Evolutionary conservation across 129 eudicot genomes (phyloP).

Genomic region (Arctium lappa): DNA sequence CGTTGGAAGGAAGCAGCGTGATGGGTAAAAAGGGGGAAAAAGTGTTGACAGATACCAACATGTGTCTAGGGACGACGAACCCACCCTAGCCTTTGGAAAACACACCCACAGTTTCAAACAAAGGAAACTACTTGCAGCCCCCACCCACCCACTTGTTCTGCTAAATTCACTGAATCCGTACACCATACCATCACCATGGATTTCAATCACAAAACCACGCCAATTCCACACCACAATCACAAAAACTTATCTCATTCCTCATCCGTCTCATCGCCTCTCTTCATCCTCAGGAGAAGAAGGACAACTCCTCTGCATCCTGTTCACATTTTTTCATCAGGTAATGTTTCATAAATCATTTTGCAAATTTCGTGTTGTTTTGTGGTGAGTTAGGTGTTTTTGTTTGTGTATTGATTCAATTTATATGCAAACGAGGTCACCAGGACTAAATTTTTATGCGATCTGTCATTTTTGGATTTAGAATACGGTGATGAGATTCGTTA

Average conservation of each 20-base stretch:
- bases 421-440: background rate
- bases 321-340: background rate
- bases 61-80: conserved; percentile 24
- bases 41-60: conserved; percentile 14
- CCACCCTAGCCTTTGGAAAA: conserved; percentile 9
- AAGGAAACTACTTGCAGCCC: conserved; percentile 35
- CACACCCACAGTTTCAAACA: conserved; percentile 31
- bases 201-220: background rate
- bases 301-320: no score
- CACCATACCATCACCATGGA: background rate
- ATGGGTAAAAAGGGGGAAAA: conserved; percentile 18
- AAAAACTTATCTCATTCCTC: background rate
- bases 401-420: background rate
- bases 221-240: background rate
- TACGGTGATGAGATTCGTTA: background rate
- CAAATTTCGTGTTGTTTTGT: background rate
- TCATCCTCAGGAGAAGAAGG: background rate
- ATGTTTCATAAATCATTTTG: background rate
- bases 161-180: conserved; percentile 32
- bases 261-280: background rate
- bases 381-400: background rate
- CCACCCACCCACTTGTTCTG: conserved; percentile 28
- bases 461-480: background rate
- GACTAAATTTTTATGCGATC: background rate
- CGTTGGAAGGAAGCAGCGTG: conserved; percentile 6